Percentiles rank a stretch among this genome's conserved stretches.
Conservation (phyloP, 108 stramenopile genomes). For the Nitzschia sp. region DNA sequence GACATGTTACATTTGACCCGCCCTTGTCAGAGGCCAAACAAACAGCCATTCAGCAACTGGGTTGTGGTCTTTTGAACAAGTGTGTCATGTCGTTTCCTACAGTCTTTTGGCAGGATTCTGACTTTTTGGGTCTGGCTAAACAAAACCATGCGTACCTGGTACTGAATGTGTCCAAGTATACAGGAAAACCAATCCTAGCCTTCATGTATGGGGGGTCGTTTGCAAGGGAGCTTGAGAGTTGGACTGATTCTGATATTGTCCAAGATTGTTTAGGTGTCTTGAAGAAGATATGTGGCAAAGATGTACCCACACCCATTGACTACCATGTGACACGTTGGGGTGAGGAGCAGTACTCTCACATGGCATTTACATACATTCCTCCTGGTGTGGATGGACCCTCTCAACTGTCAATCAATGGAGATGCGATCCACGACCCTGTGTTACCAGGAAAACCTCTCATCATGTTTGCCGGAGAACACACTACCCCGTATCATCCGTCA, state of each 20-base stretch:
- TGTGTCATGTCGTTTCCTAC: slow-evolving; percentile 72
- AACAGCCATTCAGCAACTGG: slow-evolving; percentile 73
- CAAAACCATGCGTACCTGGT: slow-evolving; percentile 54
- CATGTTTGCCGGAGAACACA: slow-evolving; percentile 94
- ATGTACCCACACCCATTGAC: slow-evolving; percentile 58
- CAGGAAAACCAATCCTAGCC: slow-evolving; percentile 59
- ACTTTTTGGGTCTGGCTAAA: slow-evolving; percentile 71
- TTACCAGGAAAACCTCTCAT: slow-evolving; percentile 43
- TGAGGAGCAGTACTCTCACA: slow-evolving; percentile 62
- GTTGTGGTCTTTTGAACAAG: slow-evolving; percentile 86
- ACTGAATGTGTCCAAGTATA: slow-evolving; percentile 48
- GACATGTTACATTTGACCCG: slow-evolving; percentile 69
- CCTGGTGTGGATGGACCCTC: slow-evolving; percentile 66
- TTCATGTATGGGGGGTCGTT: slow-evolving; percentile 79
- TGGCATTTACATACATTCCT: slow-evolving; percentile 72
- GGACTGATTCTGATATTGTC: slow-evolving; percentile 64
- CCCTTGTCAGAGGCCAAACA: slow-evolving; percentile 65
- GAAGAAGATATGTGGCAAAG: slow-evolving; percentile 54
- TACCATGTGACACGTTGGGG: slow-evolving; percentile 78
- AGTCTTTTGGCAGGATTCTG: slow-evolving; percentile 77
- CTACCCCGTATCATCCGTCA: slow-evolving; percentile 88
- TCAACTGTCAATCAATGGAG: slow-evolving; percentile 52
- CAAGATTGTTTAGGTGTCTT: slow-evolving; percentile 63
- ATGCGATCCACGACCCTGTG: slow-evolving; percentile 57
- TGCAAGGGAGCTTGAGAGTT: slow-evolving; percentile 61